Evolutionary conservation across 2,329 filamentous ascomycete genomes (phyloP).

Genomic region (Fusarium tjaetaba): DNA sequence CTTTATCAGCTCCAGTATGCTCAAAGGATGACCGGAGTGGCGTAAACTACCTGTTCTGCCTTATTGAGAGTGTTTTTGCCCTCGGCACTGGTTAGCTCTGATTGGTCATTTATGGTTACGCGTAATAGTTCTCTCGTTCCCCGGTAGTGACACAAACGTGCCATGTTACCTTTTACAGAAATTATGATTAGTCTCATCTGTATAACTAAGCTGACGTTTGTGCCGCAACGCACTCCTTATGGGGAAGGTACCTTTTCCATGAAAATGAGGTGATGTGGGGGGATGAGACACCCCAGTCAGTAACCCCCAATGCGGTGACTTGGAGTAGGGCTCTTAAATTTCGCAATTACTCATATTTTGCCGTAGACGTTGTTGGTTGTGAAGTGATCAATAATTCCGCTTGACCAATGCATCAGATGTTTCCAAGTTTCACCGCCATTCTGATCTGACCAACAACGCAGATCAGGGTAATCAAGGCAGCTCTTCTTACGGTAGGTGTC

Average conservation of each 20-base stretch:
- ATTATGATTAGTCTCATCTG: not conserved
- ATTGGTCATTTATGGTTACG: not conserved
- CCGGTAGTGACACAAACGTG: not conserved
- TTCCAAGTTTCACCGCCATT: not conserved
- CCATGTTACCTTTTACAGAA: not conserved
- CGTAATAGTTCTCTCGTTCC: not conserved
- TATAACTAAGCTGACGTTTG: not conserved
- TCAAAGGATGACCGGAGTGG: not conserved
- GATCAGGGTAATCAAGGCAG: not conserved
- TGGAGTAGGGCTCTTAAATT: fast-evolving
- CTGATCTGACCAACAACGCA: not conserved
- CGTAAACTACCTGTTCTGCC: not conserved
- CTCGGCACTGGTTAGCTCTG: not conserved
- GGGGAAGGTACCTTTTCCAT: not conserved
- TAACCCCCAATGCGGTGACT: fast-evolving
- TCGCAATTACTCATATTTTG: not conserved
- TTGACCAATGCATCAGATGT: not conserved
- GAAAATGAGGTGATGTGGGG: not conserved
- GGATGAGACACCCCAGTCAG: not conserved
- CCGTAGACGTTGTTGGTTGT: not conserved
- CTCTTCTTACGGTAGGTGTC: not conserved
- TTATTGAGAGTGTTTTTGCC: fast-evolving
- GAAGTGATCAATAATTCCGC: not conserved
- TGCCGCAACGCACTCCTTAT: not conserved
- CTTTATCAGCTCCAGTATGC: not conserved